These are phyloP conservation scores for Exutisphaerella laricina DNA, from an alignment of 2,329 filamentous ascomycete species.

Conservation along the genomic window DNA sequence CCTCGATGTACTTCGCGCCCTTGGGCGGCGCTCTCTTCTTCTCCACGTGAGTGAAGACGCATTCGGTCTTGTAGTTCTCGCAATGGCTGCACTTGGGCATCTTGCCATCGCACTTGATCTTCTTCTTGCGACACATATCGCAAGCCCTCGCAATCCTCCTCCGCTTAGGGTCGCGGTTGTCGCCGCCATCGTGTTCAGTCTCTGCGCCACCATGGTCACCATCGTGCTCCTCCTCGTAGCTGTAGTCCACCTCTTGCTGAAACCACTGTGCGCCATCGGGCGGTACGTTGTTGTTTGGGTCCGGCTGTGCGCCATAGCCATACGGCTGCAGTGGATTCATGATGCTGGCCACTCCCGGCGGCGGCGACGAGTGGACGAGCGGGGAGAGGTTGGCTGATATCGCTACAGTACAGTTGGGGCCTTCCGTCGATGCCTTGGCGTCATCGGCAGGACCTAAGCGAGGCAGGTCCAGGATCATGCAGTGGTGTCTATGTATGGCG, in stretches of 20 bases:
- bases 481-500: no score
- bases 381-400: not conserved
- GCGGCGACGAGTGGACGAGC: not conserved
- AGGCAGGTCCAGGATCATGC: no score
- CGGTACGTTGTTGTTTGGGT: constrained; percentile 8
- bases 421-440: not conserved
- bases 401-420: not conserved
- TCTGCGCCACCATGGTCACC: constrained; percentile 25
- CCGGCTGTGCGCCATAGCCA: constrained; percentile 6
- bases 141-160: constrained; percentile 85
- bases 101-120: constrained; percentile 97
- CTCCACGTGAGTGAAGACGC: constrained; percentile 94
- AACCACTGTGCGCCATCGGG: constrained; percentile 19
- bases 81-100: constrained; percentile 93
- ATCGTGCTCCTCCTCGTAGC: constrained; percentile 21
- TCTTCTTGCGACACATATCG: constrained; percentile 93
- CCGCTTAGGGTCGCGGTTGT: constrained; percentile 66
- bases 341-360: not conserved
- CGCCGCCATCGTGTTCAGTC: constrained; percentile 25
- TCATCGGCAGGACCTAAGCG: no score
- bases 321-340: constrained; percentile 1
- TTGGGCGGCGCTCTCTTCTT: constrained; percentile 98
- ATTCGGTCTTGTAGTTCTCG: constrained; percentile 96
- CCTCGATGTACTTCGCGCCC: constrained; percentile 97
- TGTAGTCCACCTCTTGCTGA: constrained; percentile 17